Percentiles rank a stretch among this genome's conserved stretches.
phyloP scores from a whole-genome alignment of 2,329 filamentous ascomycete species.

The Helotiales sp. region DNA sequence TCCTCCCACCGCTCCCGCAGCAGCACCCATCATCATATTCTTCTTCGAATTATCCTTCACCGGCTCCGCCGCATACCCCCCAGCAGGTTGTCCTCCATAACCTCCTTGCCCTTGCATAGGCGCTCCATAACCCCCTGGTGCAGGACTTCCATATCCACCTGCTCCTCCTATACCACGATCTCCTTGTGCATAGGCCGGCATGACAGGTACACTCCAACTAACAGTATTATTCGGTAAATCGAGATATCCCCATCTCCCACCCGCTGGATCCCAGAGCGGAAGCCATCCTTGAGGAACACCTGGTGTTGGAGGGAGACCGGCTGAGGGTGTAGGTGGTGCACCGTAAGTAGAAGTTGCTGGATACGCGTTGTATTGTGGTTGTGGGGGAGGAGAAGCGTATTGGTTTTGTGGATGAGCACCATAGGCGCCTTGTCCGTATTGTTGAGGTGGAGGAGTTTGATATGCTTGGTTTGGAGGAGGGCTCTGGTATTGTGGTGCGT shows the following conservation, averaged over 20 bases:
- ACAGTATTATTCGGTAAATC: constrained; percentile 39
- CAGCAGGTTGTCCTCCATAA: background rate
- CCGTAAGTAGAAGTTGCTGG: constrained; percentile 13
- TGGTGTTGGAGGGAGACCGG: constrained; percentile 36
- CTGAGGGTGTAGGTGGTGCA: constrained; percentile 31
- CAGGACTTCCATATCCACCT: constrained; percentile 20
- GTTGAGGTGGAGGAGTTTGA: constrained; percentile 11
- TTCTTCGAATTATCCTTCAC: constrained; percentile 43
- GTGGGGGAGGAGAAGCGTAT: constrained; percentile 26
- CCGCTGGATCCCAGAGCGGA: constrained; percentile 60
- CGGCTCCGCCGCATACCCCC: constrained; percentile 32
- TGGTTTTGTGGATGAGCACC: constrained; percentile 9
- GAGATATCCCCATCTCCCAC: constrained; percentile 65
- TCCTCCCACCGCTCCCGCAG: constrained; percentile 57
- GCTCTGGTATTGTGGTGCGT: constrained; percentile 7
- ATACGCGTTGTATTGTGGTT: constrained; percentile 28
- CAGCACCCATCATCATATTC: constrained; percentile 54
- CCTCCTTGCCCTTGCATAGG: too few species aligned
- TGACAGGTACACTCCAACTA: constrained; percentile 34
- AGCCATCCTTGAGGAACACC: constrained; percentile 61
- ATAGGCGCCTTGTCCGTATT: constrained; percentile 9
- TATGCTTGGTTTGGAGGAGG: constrained; percentile 6
- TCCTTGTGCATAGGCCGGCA: constrained; percentile 45
- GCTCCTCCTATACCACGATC: constrained; percentile 33
- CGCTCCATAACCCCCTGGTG: constrained; percentile 31